phyloP scores from a whole-genome alignment of 768 basidiomycete genomes.

The Daedalea quercina region DNA sequence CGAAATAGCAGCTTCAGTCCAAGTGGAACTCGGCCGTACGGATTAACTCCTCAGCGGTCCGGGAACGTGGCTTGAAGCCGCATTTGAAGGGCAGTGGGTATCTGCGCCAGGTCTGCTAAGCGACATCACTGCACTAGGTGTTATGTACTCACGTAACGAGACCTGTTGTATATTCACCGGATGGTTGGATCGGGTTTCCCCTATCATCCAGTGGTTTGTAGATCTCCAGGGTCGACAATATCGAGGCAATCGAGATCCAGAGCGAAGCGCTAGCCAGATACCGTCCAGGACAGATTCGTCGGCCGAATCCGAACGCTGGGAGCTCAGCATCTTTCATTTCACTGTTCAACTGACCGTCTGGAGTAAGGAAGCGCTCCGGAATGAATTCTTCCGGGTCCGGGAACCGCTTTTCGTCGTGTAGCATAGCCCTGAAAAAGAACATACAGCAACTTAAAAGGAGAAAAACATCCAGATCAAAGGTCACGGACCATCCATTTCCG shows the following conservation, averaged over 20 bases:
- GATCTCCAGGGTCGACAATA: slow-evolving; percentile 21
- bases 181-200: slow-evolving; percentile 19
- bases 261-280: slow-evolving; percentile 18
- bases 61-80: slow-evolving; percentile 13
- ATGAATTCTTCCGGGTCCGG: slow-evolving; percentile 22
- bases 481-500: slow-evolving; percentile 9
- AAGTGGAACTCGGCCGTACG: slow-evolving; percentile 3
- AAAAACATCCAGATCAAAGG: not conserved
- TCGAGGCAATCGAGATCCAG: slow-evolving; percentile 19
- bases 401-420: slow-evolving; percentile 40
- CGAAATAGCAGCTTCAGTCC: slow-evolving; percentile 1
- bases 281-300: slow-evolving; percentile 23
- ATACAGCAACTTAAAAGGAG: not conserved
- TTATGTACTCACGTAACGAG: slow-evolving; percentile 14
- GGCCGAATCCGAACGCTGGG: slow-evolving; percentile 15
- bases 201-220: slow-evolving; percentile 17
- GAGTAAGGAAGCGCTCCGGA: slow-evolving; percentile 20
- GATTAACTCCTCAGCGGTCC: slow-evolving; percentile 7
- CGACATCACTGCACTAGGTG: not conserved
- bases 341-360: slow-evolving; percentile 10
- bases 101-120: slow-evolving; percentile 3
- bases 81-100: slow-evolving; percentile 14
- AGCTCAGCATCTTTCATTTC: slow-evolving; percentile 12
- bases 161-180: slow-evolving; percentile 16
- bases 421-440: slow-evolving; percentile 22